These are phyloP conservation scores for Clitopilus passeckerianus DNA, from an alignment of 768 basidiomycete genomes.

Conservation along the genomic window DNA sequence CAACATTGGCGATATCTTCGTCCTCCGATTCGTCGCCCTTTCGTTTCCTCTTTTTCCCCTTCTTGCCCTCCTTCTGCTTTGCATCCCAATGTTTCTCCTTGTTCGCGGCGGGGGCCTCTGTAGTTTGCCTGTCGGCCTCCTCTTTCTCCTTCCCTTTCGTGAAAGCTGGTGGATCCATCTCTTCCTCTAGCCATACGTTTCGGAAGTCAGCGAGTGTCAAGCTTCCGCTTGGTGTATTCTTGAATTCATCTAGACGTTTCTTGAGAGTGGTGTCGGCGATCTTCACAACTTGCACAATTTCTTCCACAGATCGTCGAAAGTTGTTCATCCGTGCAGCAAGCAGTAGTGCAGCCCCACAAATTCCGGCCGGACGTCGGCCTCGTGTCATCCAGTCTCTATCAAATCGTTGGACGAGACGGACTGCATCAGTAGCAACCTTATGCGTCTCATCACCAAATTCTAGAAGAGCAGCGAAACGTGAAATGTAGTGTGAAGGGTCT, in stretches of 20 bases:
- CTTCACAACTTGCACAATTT: constrained; percentile 98
- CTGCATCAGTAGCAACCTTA: constrained; percentile 88
- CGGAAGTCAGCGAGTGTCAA: constrained; percentile 88
- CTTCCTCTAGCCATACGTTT: constrained; percentile 86
- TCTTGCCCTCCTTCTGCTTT: constrained; percentile 27
- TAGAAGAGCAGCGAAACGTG: constrained; percentile 89
- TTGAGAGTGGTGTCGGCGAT: constrained; percentile 94
- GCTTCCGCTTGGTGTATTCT: constrained; percentile 77
- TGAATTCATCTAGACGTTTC: constrained; percentile 94
- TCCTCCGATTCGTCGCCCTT: constrained; percentile 26
- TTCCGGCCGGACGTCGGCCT: constrained; percentile 92
- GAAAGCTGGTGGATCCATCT: constrained; percentile 89
- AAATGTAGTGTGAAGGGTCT: constrained; percentile 96
- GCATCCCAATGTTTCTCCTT: constrained; percentile 24
- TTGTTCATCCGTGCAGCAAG: constrained; percentile 99
- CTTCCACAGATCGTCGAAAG: constrained; percentile 87
- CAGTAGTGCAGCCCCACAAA: constrained; percentile 93
- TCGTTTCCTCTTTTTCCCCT: constrained; percentile 31
- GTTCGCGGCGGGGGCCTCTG: constrained; percentile 19
- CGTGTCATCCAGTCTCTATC: constrained; percentile 97
- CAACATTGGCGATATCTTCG: constrained; percentile 20
- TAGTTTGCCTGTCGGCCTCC: constrained; percentile 41
- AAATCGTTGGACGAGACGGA: constrained; percentile 89
- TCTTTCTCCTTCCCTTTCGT: constrained; percentile 72
- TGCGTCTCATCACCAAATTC: constrained; percentile 96